Evolutionary conservation across 805 yeast species (phyloP).

Genomic region (Yamadazyma sp.): DNA sequence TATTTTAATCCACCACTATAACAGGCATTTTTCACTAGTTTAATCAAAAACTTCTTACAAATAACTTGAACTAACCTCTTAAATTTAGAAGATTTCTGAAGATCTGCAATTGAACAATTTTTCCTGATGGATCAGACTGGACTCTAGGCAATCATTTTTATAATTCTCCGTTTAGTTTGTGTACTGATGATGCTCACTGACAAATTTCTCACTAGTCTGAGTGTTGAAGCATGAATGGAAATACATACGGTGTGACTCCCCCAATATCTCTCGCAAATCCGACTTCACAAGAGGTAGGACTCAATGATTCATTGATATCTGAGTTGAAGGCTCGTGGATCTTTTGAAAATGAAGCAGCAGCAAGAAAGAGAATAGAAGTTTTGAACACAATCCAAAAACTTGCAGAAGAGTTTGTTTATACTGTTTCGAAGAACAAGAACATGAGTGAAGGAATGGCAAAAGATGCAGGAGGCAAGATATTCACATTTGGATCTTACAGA

Average conservation of each 20-base stretch:
- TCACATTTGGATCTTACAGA: slow-evolving; percentile 91
- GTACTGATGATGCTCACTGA: too few species aligned
- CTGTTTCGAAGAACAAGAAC: slow-evolving; percentile 74
- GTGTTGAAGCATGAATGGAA: slow-evolving; percentile 11
- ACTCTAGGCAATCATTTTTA: too few species aligned
- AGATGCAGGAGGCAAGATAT: slow-evolving; percentile 98
- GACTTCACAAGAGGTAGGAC: slow-evolving; percentile 68
- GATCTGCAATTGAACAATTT: too few species aligned
- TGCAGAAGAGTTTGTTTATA: slow-evolving; percentile 77
- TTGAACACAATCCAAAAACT: slow-evolving; percentile 68
- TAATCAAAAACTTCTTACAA: too few species aligned
- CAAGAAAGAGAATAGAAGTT: slow-evolving; percentile 76
- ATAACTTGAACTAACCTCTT: too few species aligned
- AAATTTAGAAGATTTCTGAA: too few species aligned
- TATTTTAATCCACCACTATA: too few species aligned
- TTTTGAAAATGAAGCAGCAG: slow-evolving; percentile 83
- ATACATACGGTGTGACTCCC: slow-evolving; percentile 62
- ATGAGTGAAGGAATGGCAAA: slow-evolving; percentile 97
- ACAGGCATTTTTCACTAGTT: too few species aligned
- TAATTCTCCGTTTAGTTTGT: too few species aligned
- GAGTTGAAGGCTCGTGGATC: slow-evolving; percentile 83
- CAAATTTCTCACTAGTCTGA: neutral
- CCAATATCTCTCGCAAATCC: slow-evolving; percentile 89
- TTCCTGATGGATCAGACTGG: too few species aligned
- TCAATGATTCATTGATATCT: slow-evolving; percentile 73